Base-by-base conservation (phyloP, 140 eudicot genomes). In the Anethum foeniculum region DNA sequence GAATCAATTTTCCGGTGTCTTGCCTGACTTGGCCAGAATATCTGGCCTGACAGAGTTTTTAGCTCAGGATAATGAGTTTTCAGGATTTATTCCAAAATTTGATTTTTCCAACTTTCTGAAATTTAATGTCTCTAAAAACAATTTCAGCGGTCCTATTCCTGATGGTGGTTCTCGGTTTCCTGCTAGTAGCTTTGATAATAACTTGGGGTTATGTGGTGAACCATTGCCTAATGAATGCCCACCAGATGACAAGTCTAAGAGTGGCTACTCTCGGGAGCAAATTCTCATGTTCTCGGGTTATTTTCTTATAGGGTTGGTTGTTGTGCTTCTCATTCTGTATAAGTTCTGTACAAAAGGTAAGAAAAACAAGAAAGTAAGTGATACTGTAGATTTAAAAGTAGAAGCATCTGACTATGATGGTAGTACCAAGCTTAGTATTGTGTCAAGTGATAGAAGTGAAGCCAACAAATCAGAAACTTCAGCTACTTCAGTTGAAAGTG, bases 381-480 rank as follows among this genome's bases (percentile, higher is more conserved):
- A 69, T 5, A 64, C 79, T 52, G 62, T 82, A 77, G 85, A 60
- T 51, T 60, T 73, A 64, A 73, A 71, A 21, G 84, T 56, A 47
- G 85, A 81, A 11, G 86, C 88, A 16, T 69, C 83, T 0, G 68
- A 79, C 2, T 83, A 77, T 27, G 87, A 77, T 18, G 86, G 86
- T 82, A 81, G 82, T 71, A 54, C 58, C 77, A 75, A 88, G 51
- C 71, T 71, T 41, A 80, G 89, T 46, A 83, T 51, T 75, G 76
- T 81, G 28, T 82, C 93, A 7, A 86, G 72, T 44, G 90, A 92
- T 79, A 86, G 77, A 82, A 80, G 82, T 38, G 73, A 27, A 18
- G 49, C 79, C 77, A 85, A 89, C 79, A 90, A 90, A 80, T 87
- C 89, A 6, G 93, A 82, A 13, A 77, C 76, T 7, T 82, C 86